Conservation (phyloP, 2,329 filamentous ascomycete genomes). For the Pseudogymnoascus sp. region DNA sequence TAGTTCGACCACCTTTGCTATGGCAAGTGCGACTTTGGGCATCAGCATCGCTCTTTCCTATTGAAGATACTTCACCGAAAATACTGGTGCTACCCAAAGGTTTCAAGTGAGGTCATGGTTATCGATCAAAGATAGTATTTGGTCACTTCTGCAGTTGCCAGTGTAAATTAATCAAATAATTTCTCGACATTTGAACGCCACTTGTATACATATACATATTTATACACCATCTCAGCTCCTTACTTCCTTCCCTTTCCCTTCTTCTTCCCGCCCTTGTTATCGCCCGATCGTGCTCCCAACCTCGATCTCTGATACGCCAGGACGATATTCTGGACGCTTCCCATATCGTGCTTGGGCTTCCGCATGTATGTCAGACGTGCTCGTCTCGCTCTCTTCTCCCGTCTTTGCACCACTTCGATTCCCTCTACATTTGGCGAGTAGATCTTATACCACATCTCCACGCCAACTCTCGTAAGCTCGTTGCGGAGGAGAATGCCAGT, state of each 20-base stretch:
- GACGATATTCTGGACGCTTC: conserved; percentile 77
- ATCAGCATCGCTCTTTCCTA: neutral
- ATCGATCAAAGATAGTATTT: neutral
- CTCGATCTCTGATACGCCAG: conserved; percentile 55
- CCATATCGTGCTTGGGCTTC: conserved; percentile 78
- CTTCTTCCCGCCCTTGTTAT: conserved; percentile 25
- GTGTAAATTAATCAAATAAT: neutral
- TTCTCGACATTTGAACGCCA: neutral
- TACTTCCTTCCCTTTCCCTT: conserved; percentile 23
- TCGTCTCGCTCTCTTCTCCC: conserved; percentile 75
- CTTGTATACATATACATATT: conserved; percentile 9
- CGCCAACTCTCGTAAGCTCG: conserved; percentile 76
- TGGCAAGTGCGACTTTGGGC: neutral
- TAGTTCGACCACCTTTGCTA: neutral
- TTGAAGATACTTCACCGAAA: neutral
- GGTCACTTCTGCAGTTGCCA: neutral
- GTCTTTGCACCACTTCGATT: conserved; percentile 88
- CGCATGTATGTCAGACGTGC: conserved; percentile 89
- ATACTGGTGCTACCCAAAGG: neutral
- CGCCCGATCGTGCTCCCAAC: conserved; percentile 34
- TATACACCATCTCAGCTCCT: conserved; percentile 14
- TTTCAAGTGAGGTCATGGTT: neutral
- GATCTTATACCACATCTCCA: conserved; percentile 97
- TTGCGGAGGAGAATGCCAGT: conserved; percentile 82
- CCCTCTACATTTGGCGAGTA: conserved; percentile 84